These are phyloP conservation scores for Moricandia moricandioides DNA, from an alignment of 345 rosid species.

Conservation along the genomic window DNA sequence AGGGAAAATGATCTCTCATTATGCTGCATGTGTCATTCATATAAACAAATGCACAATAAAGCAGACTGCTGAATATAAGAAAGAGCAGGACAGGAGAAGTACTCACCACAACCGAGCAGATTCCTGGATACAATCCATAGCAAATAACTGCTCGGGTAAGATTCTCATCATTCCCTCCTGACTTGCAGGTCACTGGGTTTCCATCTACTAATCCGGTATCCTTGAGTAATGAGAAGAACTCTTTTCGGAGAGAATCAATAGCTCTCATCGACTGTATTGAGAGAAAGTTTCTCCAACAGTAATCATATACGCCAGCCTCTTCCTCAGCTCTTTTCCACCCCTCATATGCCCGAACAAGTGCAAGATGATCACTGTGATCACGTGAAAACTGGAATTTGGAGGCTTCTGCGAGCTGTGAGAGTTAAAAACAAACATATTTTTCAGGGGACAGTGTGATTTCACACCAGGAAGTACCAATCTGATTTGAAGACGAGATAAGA, in stretches of 20 bases:
- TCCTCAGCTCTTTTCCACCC: conserved; percentile 86
- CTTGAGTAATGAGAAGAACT: conserved; percentile 76
- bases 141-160: conserved; percentile 81
- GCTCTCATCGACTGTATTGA: conserved; percentile 86
- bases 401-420: conserved; percentile 78
- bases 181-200: conserved; percentile 46
- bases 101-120: conserved; percentile 88
- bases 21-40: conserved; percentile 49
- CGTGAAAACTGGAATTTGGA: conserved; percentile 78
- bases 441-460: conserved; percentile 9
- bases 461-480: background rate
- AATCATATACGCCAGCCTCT: conserved; percentile 67
- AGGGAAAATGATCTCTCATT: conserved; percentile 75
- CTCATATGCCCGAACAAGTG: conserved; percentile 80
- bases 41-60: conserved; percentile 8
- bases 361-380: conserved; percentile 87
- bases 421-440: conserved; percentile 8
- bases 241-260: conserved; percentile 81
- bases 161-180: conserved; percentile 54
- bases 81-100: conserved; percentile 4
- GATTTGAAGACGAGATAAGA: background rate
- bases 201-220: conserved; percentile 70
- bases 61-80: background rate
- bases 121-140: conserved; percentile 83
- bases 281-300: conserved; percentile 90